Conservation (phyloP, 2,329 filamentous ascomycete species). For the Hortaea werneckii region DNA sequence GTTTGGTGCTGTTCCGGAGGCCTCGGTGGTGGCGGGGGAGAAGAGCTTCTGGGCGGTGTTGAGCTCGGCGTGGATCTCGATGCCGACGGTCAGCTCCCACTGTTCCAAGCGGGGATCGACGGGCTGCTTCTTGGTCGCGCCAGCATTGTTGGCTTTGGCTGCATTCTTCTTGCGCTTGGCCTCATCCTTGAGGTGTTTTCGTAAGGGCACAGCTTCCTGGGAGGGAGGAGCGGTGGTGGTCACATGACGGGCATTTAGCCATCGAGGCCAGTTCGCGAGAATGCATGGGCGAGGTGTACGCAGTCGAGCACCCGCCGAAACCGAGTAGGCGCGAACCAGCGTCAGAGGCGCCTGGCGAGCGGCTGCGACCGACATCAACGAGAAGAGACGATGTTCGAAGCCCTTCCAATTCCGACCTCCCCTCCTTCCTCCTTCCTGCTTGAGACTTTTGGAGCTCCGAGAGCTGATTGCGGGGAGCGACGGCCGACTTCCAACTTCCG, state of each 20-base stretch:
- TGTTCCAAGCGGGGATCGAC: constrained; percentile 33
- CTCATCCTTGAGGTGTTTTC: constrained; percentile 34
- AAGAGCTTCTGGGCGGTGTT: constrained; percentile 87
- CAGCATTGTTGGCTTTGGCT: constrained; percentile 13
- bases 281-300: constrained; percentile 16
- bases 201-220: constrained; percentile 25
- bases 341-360: neutral
- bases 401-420: too few species aligned
- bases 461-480: too few species aligned
- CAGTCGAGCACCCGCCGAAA: neutral
- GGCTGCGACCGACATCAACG: too few species aligned
- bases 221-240: constrained; percentile 7
- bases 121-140: constrained; percentile 6
- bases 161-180: constrained; percentile 24
- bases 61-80: constrained; percentile 94
- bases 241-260: constrained; percentile 18
- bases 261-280: constrained; percentile 13
- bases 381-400: too few species aligned
- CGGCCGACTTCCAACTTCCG: too few species aligned
- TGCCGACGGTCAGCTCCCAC: constrained; percentile 92
- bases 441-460: too few species aligned
- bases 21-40: constrained; percentile 40
- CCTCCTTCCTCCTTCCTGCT: too few species aligned
- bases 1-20: constrained; percentile 39
- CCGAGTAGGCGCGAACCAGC: neutral